Conservation (phyloP, 2,329 filamentous ascomycete genomes). For the Fusarium sp. region DNA sequence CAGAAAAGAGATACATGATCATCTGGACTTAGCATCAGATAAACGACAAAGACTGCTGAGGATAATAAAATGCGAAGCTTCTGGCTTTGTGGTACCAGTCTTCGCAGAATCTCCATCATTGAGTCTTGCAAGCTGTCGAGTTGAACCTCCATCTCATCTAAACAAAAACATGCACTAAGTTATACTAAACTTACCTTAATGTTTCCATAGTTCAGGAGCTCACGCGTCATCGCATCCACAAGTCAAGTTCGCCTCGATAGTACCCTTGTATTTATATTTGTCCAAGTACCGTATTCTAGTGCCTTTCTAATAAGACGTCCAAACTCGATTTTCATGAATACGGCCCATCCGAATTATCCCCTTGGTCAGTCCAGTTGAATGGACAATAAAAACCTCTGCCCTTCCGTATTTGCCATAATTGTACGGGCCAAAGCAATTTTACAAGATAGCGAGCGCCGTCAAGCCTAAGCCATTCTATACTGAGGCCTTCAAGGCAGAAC, state of each 20-base stretch:
- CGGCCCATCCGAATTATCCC: neutral
- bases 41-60: rapidly evolving
- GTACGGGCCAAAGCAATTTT: neutral
- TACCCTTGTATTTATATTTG: neutral
- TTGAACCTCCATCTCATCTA: neutral
- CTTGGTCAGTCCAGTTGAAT: neutral
- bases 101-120: neutral
- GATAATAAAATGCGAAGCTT: neutral
- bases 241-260: neutral
- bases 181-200: neutral
- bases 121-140: no score
- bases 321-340: neutral
- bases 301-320: neutral
- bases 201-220: no score
- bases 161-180: neutral
- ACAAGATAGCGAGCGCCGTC: neutral
- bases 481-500: neutral
- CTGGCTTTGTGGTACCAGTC: neutral
- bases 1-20: neutral
- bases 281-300: neutral
- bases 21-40: rapidly evolving
- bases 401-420: neutral
- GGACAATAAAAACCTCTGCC: neutral
- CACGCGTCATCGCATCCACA: rapidly evolving
- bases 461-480: neutral